phyloP scores from a whole-genome alignment of 495 filamentous ascomycete genomes.

The Penicillium pulvis region DNA sequence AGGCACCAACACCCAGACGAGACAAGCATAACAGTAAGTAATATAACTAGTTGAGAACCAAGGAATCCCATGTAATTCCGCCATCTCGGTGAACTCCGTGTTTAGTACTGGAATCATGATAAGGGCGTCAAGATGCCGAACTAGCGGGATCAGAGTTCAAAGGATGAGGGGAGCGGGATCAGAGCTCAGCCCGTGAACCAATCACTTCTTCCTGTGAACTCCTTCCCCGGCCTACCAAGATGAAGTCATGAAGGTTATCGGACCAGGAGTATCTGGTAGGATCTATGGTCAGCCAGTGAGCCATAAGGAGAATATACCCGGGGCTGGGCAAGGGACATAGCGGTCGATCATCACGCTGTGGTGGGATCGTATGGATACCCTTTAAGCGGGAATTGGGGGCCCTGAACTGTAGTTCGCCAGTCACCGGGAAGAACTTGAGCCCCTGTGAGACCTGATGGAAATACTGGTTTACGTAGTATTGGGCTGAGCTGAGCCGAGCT shows the following conservation, averaged over 20 bases:
- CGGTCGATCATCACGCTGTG: slow-evolving; percentile 11
- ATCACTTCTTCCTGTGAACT: neutral
- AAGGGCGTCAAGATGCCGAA: neutral
- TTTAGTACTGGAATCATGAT: neutral
- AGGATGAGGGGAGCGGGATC: slow-evolving; percentile 8
- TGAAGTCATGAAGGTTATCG: slow-evolving; percentile 1
- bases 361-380: neutral
- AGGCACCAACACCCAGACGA: too few species aligned
- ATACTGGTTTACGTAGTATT: neutral
- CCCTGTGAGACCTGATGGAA: neutral
- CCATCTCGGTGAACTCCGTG: neutral
- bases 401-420: slow-evolving; percentile 3
- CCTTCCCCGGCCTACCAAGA: neutral
- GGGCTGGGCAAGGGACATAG: slow-evolving; percentile 2
- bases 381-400: neutral
- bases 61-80: neutral
- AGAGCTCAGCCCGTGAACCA: slow-evolving; percentile 4
- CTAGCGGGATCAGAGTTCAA: slow-evolving; percentile 6
- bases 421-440: neutral
- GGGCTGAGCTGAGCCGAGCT: neutral
- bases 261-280: slow-evolving; percentile 4
- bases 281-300: neutral
- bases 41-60: neutral
- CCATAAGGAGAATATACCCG: slow-evolving; percentile 1
- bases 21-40: too few species aligned